Base-by-base conservation (phyloP, 140 eudicot species). In the Anethum foeniculum region DNA sequence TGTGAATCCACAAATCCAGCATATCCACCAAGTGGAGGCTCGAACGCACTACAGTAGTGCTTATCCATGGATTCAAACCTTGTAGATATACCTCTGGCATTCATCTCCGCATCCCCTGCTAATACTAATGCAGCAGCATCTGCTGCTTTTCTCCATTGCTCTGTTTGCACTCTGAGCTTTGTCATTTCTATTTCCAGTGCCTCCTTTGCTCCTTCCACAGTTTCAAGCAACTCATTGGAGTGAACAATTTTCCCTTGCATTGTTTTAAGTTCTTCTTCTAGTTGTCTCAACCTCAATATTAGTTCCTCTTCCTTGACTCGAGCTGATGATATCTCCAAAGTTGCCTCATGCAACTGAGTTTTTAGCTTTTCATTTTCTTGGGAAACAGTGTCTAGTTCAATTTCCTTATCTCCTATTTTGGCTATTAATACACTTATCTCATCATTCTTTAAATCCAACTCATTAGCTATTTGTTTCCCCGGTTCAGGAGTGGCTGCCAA, bases 131-230 rank as follows among this genome's bases (percentile, higher is more conserved):
- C 99, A 0, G 97, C 99, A 8, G 97, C 97, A 81, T 95, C 99
- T 0, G 99, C 99, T 4, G 97, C 99, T 83, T 95, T 95, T 68
- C 96, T 89, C 99, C 99, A 95, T 75, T 95, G 99, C 89, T 95
- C 99, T 1, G 99, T 95, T 28, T 90, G 99, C 7, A 95, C 93
- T 64, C 90, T 85, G 32, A 95, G 88, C 85, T 52, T 92, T 86
- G 85, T 95, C 97, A 95, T 95, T 81, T 95, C 99, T 0, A 47
- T 38, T 82, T 90, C 97, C 54, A 95, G 16, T 19, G 78, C 85
- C 74, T 82, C 90, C 82, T 92, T 95, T 16, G 85, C 97, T 36
- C 52, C 90, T 82, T 89, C 92, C 23, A 84, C 79, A 10, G 54
- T 93, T 80, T 85, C 84, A 30, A 92, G 51, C 87, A 87, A 89